Conservation (phyloP, 305 asterid species). For the Nicotiana rustica region DNA sequence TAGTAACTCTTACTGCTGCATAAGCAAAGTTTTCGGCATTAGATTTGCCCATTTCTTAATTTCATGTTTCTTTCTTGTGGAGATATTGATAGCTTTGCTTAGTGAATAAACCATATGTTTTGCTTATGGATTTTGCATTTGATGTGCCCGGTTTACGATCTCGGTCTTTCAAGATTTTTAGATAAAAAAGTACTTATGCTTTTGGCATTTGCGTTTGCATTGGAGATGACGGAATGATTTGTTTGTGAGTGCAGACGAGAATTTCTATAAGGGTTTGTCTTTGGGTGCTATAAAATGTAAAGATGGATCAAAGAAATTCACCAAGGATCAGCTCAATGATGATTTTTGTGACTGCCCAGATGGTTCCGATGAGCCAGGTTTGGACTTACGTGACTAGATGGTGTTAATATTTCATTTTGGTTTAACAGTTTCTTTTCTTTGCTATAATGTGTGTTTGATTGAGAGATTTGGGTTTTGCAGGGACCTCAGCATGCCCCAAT, state of each 20-base stretch:
- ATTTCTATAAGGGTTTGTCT: constrained; percentile 62
- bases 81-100: neutral
- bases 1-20: too few relatives aligned
- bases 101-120: neutral
- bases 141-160: neutral
- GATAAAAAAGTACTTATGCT: neutral
- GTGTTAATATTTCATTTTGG: neutral
- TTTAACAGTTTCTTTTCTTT: constrained; percentile 25
- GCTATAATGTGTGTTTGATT: constrained; percentile 25
- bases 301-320: constrained; percentile 80
- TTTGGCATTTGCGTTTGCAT: neutral
- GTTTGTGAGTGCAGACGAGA: constrained; percentile 63
- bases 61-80: too few relatives aligned
- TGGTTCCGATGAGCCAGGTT: constrained; percentile 98
- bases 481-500: constrained; percentile 96
- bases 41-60: too few relatives aligned
- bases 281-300: constrained; percentile 70
- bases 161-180: too few relatives aligned
- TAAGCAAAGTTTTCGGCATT: too few relatives aligned
- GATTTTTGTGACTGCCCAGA: constrained; percentile 97
- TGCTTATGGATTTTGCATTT: neutral
- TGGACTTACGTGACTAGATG: neutral
- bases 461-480: constrained; percentile 54
- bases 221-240: neutral
- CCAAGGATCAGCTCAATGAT: constrained; percentile 80